Conservation (phyloP, 106 monocot species). For the Dendrobium catenatum region DNA sequence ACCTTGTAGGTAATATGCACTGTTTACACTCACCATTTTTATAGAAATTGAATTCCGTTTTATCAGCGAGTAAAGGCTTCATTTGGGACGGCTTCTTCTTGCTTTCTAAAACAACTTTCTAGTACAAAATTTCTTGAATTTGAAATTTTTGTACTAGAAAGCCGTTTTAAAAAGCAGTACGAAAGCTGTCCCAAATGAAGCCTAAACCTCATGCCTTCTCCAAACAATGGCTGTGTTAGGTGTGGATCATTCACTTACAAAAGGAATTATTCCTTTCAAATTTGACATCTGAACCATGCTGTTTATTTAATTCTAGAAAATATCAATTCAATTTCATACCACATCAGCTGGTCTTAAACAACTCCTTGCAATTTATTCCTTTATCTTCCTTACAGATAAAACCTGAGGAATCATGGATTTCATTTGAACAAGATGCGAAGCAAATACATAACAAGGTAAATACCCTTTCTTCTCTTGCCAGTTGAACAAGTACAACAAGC, state of each 20-base stretch:
- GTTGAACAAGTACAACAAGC: slow-evolving; percentile 17
- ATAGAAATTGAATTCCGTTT: background rate
- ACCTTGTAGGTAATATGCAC: background rate
- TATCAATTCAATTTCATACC: background rate
- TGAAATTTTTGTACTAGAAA: no score
- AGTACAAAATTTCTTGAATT: no score
- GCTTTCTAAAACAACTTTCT: no score
- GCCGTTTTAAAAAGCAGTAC: no score
- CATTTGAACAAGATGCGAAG: slow-evolving; percentile 57
- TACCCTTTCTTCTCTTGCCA: background rate
- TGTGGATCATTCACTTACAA: no score
- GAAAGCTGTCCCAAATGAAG: no score
- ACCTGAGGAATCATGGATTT: slow-evolving; percentile 78
- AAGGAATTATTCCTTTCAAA: background rate
- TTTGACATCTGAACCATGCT: background rate
- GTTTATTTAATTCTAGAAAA: background rate
- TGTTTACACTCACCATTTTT: background rate
- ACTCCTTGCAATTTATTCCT: background rate
- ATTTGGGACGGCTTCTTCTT: no score
- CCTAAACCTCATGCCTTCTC: no score
- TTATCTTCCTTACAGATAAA: slow-evolving; percentile 33
- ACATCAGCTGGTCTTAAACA: background rate
- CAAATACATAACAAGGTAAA: slow-evolving; percentile 83
- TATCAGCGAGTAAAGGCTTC: no score
- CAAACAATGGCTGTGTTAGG: no score